Evolutionary conservation across 2,329 filamentous ascomycete species (phyloP).

Genomic region (Apiospora hydei): DNA sequence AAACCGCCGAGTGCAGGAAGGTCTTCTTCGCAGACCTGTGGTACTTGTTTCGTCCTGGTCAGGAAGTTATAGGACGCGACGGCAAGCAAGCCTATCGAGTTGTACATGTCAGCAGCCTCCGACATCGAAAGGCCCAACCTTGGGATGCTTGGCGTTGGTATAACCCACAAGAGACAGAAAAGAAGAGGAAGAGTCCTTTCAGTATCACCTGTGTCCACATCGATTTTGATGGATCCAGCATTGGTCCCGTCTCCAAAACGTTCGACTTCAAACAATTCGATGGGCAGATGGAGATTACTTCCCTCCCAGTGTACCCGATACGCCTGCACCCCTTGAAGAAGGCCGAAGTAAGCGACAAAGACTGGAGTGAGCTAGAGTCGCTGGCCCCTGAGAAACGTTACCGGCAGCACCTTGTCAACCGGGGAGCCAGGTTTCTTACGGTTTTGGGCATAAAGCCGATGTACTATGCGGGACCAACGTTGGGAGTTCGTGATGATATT

Average conservation of each 20-base stretch:
- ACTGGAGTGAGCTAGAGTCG: background rate
- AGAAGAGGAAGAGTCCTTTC: slow-evolving; percentile 3
- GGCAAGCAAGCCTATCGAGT: slow-evolving; percentile 36
- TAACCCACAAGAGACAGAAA: slow-evolving; percentile 13
- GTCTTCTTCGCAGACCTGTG: slow-evolving; percentile 37
- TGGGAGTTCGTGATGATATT: slow-evolving; percentile 35
- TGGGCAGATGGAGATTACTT: slow-evolving; percentile 31
- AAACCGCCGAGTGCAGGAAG: slow-evolving; percentile 25
- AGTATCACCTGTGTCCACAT: slow-evolving; percentile 33
- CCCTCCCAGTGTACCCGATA: slow-evolving; percentile 33
- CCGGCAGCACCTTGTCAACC: slow-evolving; percentile 10
- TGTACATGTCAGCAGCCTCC: slow-evolving; percentile 29
- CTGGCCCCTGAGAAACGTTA: background rate
- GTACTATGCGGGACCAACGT: slow-evolving; percentile 36
- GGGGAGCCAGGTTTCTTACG: slow-evolving; percentile 30
- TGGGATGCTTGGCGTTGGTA: slow-evolving; percentile 13
- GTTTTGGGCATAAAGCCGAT: slow-evolving; percentile 32
- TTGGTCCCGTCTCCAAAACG: slow-evolving; percentile 32
- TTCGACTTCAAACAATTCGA: slow-evolving; percentile 33
- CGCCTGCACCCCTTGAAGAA: slow-evolving; percentile 15
- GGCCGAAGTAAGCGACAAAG: background rate
- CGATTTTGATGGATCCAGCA: slow-evolving; percentile 36
- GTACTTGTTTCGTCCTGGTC: slow-evolving; percentile 36
- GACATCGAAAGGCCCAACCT: slow-evolving; percentile 7
- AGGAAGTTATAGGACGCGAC: slow-evolving; percentile 30